These are phyloP conservation scores for Rhododendron mucronatum DNA, from an alignment of 148 eudicot species.

Conservation along the genomic window DNA sequence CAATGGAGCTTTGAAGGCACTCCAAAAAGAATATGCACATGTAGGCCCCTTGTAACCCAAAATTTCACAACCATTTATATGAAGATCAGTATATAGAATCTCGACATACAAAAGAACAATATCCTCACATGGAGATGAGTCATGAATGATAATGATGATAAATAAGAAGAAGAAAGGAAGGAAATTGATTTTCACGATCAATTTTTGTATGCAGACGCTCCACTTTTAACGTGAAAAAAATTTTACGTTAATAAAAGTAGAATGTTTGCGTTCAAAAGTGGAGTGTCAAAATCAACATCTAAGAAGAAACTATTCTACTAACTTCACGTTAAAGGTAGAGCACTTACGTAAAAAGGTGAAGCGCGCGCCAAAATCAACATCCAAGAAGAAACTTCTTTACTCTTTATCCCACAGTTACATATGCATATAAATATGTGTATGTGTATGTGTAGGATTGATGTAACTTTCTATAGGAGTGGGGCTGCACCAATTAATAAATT, in stretches of 20 bases:
- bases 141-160: neutral
- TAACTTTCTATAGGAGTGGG: neutral
- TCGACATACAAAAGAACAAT: neutral
- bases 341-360: no score
- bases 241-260: no score
- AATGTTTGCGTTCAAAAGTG: no score
- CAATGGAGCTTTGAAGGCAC: neutral
- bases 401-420: neutral
- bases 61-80: neutral
- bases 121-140: slow-evolving; percentile 8
- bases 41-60: neutral
- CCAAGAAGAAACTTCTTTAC: no score
- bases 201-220: no score
- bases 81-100: slow-evolving; percentile 2
- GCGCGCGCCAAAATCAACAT: no score
- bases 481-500: neutral
- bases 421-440: neutral
- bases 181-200: no score
- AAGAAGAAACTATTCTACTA: no score
- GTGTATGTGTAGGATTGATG: neutral
- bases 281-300: no score
- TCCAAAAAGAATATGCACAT: neutral
- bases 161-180: neutral
- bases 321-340: no score
- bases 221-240: no score